Evolutionary conservation across 1,284 basidiomycete species (phyloP).

Genomic region (Leccinum angustisporum): DNA sequence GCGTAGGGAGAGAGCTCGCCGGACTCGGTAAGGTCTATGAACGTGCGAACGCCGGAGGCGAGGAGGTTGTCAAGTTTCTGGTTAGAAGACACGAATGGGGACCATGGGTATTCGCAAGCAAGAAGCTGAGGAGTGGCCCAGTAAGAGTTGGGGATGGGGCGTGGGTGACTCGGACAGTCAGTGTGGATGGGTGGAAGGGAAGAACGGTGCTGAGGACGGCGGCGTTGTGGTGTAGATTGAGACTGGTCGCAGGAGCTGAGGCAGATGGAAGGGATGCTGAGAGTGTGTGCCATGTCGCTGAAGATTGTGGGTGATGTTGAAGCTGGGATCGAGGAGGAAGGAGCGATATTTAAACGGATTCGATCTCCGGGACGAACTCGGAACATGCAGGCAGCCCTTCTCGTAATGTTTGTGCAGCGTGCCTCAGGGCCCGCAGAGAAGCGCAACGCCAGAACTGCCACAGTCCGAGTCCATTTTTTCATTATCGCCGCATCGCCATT

Average conservation of each 20-base stretch:
- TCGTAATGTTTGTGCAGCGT: slow-evolving; percentile 15
- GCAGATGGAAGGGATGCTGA: slow-evolving; percentile 12
- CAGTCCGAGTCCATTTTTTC: slow-evolving; percentile 12
- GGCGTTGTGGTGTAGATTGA: not conserved
- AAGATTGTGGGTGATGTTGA: slow-evolving; percentile 10
- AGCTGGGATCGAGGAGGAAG: not conserved
- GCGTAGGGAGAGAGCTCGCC: slow-evolving; percentile 69
- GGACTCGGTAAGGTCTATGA: slow-evolving; percentile 74
- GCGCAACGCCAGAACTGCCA: slow-evolving; percentile 16
- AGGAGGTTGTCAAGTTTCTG: slow-evolving; percentile 70
- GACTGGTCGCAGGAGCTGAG: slow-evolving; percentile 4
- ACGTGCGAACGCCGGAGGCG: slow-evolving; percentile 67
- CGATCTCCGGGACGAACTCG: slow-evolving; percentile 6
- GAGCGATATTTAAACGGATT: slow-evolving; percentile 17
- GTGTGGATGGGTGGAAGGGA: slow-evolving; percentile 21
- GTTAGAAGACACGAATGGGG: slow-evolving; percentile 46
- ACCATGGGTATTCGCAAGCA: slow-evolving; percentile 79
- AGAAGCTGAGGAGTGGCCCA: slow-evolving; percentile 72
- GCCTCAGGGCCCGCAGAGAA: slow-evolving; percentile 16
- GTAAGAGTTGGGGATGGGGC: slow-evolving; percentile 77
- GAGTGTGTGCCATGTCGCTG: slow-evolving; percentile 13
- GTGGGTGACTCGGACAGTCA: slow-evolving; percentile 32
- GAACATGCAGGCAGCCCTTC: slow-evolving; percentile 1
- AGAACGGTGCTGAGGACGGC: slow-evolving; percentile 19
- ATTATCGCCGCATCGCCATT: slow-evolving; percentile 16